Evolutionary conservation across 495 filamentous ascomycete genomes (phyloP), one percentile per base, ranked within the genome.

Genomic region (Aeminium ludgeri): DNA sequence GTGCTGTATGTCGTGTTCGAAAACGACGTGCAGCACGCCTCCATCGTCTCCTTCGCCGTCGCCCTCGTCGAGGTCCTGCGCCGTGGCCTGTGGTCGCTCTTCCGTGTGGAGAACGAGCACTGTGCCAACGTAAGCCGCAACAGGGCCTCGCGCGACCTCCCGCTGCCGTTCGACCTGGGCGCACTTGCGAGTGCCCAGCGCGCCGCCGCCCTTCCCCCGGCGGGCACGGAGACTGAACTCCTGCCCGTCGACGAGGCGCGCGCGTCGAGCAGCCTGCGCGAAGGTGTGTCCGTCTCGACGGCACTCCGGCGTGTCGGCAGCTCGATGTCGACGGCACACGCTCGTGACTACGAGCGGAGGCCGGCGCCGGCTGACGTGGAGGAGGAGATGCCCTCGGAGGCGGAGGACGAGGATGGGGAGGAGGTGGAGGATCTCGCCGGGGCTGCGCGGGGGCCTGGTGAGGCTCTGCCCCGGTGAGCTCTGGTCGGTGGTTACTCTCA

Each of bases 51-150:
- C 19, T 95, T 95, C 58, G 34, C 80, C 5, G 66, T 95, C 23
- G 61, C 72, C 6, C 59, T 91, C 12, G 73, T 77, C 1, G 89
- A 97, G 55, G 74, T 93, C 7, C 67, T 69, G 19, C 72, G 89
- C 7, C 65, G 89, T 48, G 86, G 86, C 32, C 68, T 94, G 38
- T 97, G 89, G 89, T 73, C 76, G 1, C 62, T 96, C 8, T 83
- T 96, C 52, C 82, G 89, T 20, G 85, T 97, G 30, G 89, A 97
- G 50, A 97, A 97, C 54, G 89, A 97, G 48, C 46, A 46, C 13
- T 37, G 23, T 20, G 36, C 40, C 28, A 59, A 54, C 51, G 84
- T 94, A 15, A 71, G 75, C 23, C 71, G 79, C 44, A 86, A 86
- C 67, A 80, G 86, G 29, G 86, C 86, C 4, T 77, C 71, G 2